Evolutionary conservation across 208 protist species (phyloP), one percentile per base, ranked within the genome.

Genomic region (Wallacemonas rigidus): DNA sequence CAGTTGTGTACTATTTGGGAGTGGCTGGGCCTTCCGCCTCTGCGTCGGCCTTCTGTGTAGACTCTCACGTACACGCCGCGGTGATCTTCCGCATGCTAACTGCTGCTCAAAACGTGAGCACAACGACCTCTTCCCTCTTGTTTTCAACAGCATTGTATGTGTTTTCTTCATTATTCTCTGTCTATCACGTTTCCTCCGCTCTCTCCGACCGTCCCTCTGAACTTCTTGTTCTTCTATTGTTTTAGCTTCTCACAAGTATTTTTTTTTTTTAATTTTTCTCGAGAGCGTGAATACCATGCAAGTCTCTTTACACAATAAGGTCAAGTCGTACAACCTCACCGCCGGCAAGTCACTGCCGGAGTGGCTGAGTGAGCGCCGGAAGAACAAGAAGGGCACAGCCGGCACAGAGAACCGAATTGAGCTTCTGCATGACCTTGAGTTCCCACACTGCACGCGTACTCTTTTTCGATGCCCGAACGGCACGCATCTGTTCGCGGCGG

Each of bases 271-370:
- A 67, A 57, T 5, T 74, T 68, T 3, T 67, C 53, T 57, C 6
- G 12, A 41, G 3, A 58, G 26, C 35, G 6, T 35, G 40, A 38
- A 41, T 51, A 69, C 26, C 6, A 97, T 97, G 92, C 88, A 97
- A 65, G 87, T 94, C 1, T 88, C 90, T 0, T 79, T 93, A 1
- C 89, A 95, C 69, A 95, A 95, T 79, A 88, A 85, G 69, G 90
- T 97, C 12, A 95, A 93, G 71, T 87, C 87, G 0, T 97, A 94
- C 82, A 95, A 97, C 79, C 82, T 97, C 56, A 97, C 92, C 14
- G 83, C 88, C 5, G 92, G 90, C 45, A 94, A 93, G 69, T 94
- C 90, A 26, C 75, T 97, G 40, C 92, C 92, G 17, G 88, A 94
- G 71, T 97, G 90, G 88, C 74, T 97, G 43, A 85, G 77, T 50